These are phyloP conservation scores for Sugiyamaella paludigena DNA, from an alignment of 1,139 yeast genomes.

Conservation along the genomic window DNA sequence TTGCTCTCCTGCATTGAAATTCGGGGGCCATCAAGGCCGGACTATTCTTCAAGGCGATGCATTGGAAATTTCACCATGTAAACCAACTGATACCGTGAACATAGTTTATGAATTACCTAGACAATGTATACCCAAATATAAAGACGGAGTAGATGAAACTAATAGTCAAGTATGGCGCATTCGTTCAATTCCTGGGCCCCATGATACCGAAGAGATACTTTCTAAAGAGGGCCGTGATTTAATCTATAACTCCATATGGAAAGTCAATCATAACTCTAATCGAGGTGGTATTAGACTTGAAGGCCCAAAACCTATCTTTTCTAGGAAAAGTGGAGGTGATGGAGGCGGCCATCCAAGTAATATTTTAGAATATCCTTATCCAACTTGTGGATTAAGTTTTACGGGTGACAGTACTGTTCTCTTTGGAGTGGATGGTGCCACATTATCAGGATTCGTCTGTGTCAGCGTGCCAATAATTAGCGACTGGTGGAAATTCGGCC, in stretches of 20 bases:
- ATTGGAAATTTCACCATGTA: neutral
- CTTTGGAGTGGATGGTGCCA: slow-evolving; percentile 93
- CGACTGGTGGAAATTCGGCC: slow-evolving; percentile 97
- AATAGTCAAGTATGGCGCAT: slow-evolving; percentile 56
- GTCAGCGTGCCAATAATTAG: slow-evolving; percentile 91
- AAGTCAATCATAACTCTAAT: slow-evolving; percentile 91
- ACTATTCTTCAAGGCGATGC: slow-evolving; percentile 7
- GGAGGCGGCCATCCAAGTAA: slow-evolving; percentile 96
- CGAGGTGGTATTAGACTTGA: slow-evolving; percentile 89
- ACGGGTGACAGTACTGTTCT: slow-evolving; percentile 98
- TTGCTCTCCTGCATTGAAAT: slow-evolving; percentile 3
- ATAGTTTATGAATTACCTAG: neutral
- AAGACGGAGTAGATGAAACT: slow-evolving; percentile 1
- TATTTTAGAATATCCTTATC: slow-evolving; percentile 93
- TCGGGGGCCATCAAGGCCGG: slow-evolving; percentile 5
- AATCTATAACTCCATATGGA: slow-evolving; percentile 77
- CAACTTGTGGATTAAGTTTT: slow-evolving; percentile 91
- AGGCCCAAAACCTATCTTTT: slow-evolving; percentile 96
- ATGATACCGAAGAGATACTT: slow-evolving; percentile 93
- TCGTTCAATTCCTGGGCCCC: slow-evolving; percentile 94
- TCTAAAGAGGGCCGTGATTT: slow-evolving; percentile 64
- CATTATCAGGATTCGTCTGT: slow-evolving; percentile 94
- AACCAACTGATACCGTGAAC: neutral
- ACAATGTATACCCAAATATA: slow-evolving; percentile 4
- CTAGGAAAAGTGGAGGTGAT: slow-evolving; percentile 91